phyloP scores from a whole-genome alignment of 106 monocot species.

The Xerophyta viscosa region DNA sequence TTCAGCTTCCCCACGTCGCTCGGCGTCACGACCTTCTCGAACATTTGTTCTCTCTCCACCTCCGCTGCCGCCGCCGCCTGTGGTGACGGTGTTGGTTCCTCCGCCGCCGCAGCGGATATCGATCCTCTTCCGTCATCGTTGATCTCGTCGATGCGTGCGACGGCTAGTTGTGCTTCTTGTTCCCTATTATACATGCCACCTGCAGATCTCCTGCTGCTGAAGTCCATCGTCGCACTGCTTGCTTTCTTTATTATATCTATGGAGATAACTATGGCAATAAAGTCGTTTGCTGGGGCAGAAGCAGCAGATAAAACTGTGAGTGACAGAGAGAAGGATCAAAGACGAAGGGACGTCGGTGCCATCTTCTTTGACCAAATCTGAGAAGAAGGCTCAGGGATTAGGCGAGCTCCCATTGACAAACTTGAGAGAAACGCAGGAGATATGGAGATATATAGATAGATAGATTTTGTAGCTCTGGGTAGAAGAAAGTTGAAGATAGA shows the following conservation, averaged over 20 bases:
- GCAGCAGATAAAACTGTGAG: too few species aligned
- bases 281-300: too few species aligned
- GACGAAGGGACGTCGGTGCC: not conserved
- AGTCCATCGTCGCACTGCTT: too few species aligned
- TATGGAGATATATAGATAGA: too few species aligned
- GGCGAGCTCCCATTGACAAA: conserved; percentile 24
- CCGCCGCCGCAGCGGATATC: not conserved
- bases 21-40: conserved; percentile 89
- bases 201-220: not conserved
- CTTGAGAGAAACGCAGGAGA: too few species aligned
- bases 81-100: not conserved
- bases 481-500: not conserved
- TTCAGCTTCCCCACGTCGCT: conserved; percentile 96
- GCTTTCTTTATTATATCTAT: too few species aligned
- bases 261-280: too few species aligned
- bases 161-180: not conserved
- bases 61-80: not conserved
- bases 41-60: conserved; percentile 87
- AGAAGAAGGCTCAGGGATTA: conserved; percentile 14
- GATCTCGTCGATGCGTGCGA: not conserved
- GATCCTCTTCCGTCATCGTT: too few species aligned
- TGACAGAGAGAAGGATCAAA: not conserved
- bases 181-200: too few species aligned
- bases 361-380: conserved; percentile 7
- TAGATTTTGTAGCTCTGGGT: too few species aligned